Evolutionary conservation across 108 stramenopile genomes (phyloP).

Genomic region (Cyclotella kingstonii): DNA sequence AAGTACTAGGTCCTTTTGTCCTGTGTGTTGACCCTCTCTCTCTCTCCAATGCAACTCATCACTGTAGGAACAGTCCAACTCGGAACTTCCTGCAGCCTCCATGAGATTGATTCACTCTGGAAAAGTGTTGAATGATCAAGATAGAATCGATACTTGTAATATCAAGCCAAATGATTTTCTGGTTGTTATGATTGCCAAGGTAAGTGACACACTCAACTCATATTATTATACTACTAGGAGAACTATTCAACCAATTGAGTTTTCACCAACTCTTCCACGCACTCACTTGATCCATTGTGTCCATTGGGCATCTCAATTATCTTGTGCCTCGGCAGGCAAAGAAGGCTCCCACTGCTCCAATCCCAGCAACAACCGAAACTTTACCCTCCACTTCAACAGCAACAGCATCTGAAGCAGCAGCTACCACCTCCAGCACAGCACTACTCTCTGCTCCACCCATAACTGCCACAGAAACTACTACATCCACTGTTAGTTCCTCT

Average conservation of each 20-base stretch:
- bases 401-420: constrained; percentile 43
- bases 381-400: constrained; percentile 48
- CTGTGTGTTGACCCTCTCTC: too few relatives aligned
- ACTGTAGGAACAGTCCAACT: constrained; percentile 66
- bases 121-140: constrained; percentile 93
- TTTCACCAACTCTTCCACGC: too few relatives aligned
- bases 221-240: too few relatives aligned
- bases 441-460: constrained; percentile 44
- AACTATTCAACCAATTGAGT: too few relatives aligned
- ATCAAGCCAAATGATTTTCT: constrained; percentile 92
- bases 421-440: constrained; percentile 20
- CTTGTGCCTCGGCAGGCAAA: constrained; percentile 35
- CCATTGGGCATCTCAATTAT: background rate
- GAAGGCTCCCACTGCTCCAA: constrained; percentile 58
- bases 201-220: too few relatives aligned
- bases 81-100: constrained; percentile 66
- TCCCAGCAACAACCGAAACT: constrained; percentile 44
- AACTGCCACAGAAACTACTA: constrained; percentile 37
- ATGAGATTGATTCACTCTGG: constrained; percentile 97
- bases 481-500: constrained; percentile 41
- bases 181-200: constrained; percentile 96
- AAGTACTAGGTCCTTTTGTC: too few relatives aligned
- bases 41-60: background rate
- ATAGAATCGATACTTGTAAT: constrained; percentile 71
- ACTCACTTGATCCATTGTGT: background rate